phyloP scores from a whole-genome alignment of 208 protist genomes.

The Acanthamoeba triangularis region DNA sequence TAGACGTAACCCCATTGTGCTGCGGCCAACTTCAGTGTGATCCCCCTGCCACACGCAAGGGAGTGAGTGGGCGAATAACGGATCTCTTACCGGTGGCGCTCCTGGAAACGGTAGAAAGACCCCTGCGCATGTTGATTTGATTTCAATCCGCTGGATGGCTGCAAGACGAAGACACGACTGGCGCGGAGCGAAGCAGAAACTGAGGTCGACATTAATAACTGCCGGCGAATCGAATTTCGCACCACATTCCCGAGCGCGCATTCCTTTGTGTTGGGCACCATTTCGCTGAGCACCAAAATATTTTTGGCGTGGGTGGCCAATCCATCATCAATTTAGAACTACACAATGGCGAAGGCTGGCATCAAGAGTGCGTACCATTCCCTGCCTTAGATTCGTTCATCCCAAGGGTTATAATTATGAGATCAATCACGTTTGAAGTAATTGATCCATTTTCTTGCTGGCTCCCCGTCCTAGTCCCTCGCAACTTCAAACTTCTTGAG shows the following conservation, averaged over 20 bases:
- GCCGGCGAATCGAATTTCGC: background rate
- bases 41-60: background rate
- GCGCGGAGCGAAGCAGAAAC: background rate
- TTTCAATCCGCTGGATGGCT: background rate
- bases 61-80: background rate
- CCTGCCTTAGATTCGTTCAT: background rate
- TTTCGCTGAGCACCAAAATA: background rate
- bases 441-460: background rate
- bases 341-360: slow-evolving; percentile 57
- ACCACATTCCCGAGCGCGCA: background rate
- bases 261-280: background rate
- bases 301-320: background rate
- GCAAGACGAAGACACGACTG: slow-evolving; percentile 5
- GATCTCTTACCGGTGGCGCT: slow-evolving; percentile 24
- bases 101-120: slow-evolving; percentile 63
- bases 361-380: slow-evolving; percentile 30
- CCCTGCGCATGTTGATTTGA: slow-evolving; percentile 43
- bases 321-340: background rate
- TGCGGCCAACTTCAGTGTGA: background rate
- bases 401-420: no score
- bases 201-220: background rate
- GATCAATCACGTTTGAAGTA: background rate
- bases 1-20: background rate
- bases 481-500: slow-evolving; percentile 93
- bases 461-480: slow-evolving; percentile 84